Evolutionary conservation across 352 stramenopile species (phyloP).

Genomic region (Phytophthora pistaciae): DNA sequence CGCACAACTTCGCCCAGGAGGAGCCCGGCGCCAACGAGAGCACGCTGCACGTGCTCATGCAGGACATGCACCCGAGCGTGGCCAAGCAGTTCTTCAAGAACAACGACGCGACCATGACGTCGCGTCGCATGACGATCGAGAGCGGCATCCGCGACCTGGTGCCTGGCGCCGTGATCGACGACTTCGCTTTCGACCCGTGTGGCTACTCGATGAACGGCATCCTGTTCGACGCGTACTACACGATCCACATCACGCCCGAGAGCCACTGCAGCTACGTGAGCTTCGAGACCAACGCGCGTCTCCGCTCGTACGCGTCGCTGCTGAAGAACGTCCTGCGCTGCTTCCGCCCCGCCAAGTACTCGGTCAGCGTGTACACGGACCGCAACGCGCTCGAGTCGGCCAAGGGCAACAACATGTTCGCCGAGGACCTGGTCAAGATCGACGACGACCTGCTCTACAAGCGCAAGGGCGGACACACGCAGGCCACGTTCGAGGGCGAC

Average conservation of each 20-base stretch:
- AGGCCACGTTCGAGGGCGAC: constrained; percentile 87
- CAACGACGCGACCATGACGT: constrained; percentile 70
- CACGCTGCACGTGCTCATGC: constrained; percentile 88
- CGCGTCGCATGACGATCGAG: constrained; percentile 93
- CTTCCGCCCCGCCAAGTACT: constrained; percentile 98
- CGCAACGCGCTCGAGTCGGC: constrained; percentile 69
- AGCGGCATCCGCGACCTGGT: constrained; percentile 96
- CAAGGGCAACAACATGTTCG: constrained; percentile 80
- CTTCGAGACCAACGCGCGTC: constrained; percentile 98
- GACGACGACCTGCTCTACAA: constrained; percentile 86
- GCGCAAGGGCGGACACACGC: constrained; percentile 83
- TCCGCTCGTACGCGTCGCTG: constrained; percentile 90
- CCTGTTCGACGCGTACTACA: constrained; percentile 98
- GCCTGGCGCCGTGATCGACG: constrained; percentile 96
- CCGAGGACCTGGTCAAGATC: constrained; percentile 71
- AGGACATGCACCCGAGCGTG: constrained; percentile 86
- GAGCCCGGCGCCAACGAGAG: constrained; percentile 56
- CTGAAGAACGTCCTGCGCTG: constrained; percentile 98
- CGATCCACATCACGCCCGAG: constrained; percentile 99
- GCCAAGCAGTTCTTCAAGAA: constrained; percentile 91
- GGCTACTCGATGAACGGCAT: constrained; percentile 99
- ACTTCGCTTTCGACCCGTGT: constrained; percentile 98
- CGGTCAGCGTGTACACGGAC: constrained; percentile 98
- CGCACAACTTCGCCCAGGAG: constrained; percentile 24
- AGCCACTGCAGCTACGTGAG: constrained; percentile 96